These are phyloP conservation scores for Fragilariopsis cylindrus DNA, from an alignment of 108 stramenopile species.

Conservation along the genomic window DNA sequence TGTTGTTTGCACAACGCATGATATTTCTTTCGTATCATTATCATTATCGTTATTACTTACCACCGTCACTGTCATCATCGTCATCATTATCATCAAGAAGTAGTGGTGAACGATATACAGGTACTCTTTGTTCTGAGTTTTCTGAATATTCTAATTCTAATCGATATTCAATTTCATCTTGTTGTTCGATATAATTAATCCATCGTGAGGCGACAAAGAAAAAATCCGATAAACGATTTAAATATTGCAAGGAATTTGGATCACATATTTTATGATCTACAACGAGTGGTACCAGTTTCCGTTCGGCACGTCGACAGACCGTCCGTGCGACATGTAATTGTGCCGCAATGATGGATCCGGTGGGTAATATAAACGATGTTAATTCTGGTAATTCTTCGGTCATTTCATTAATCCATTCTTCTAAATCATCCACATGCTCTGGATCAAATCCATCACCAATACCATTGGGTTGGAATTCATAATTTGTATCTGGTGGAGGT, in stretches of 20 bases:
- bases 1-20: no score
- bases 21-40: no score
- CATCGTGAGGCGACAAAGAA: constrained; percentile 83
- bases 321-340: constrained; percentile 78
- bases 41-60: no score
- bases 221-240: constrained; percentile 85
- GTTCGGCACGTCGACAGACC: constrained; percentile 87
- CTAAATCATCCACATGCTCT: constrained; percentile 59
- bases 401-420: constrained; percentile 83
- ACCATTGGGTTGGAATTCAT: constrained; percentile 41
- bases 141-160: constrained; percentile 11
- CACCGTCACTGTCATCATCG: no score
- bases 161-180: constrained; percentile 69
- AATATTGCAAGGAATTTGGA: constrained; percentile 67
- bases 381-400: constrained; percentile 82
- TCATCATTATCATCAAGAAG: no score
- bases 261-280: constrained; percentile 48
- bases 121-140: neutral
- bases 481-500: constrained; percentile 15
- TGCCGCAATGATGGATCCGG: constrained; percentile 59
- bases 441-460: constrained; percentile 61
- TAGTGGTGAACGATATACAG: no score
- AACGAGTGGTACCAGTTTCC: constrained; percentile 57
- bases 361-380: constrained; percentile 79
- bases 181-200: constrained; percentile 64